Evolutionary conservation across 140 eudicot genomes (phyloP), one percentile per base, ranked within the genome.

Genomic region (Ambrosia hybrid): DNA sequence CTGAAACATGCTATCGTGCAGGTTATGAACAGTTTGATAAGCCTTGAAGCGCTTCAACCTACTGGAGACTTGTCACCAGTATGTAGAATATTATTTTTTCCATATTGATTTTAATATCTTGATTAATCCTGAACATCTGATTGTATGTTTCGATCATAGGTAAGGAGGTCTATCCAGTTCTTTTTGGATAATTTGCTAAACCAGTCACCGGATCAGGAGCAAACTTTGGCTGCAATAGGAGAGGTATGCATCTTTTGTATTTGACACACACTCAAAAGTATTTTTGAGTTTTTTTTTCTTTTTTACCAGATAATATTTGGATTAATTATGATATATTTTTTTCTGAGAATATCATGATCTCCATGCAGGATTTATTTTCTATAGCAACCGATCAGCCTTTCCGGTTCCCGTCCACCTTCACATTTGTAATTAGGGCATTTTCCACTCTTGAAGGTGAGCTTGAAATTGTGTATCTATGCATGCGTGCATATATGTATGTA

Each of bases 11-110:
- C 30, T 65, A 33, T 65, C 13, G 17, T 81, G 77, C 86, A 94
- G 99, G 99, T 94, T 72, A 88, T 94, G 89, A 78, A 78, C 68
- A 80, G 87, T 63, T 91, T 94, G 58, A 82, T 90, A 67, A 89
- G 91, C 79, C 99, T 94, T 73, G 96, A 86, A 83, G 99, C 96
- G 16, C 99, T 94, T 81, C 95, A 94, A 82, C 99, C 99, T 52
- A 94, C 99, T 17, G 99, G 99, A 77, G 99, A 94, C 79, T 33
- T 94, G 86, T 80, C 96, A 70, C 55, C 99, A 62, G 99, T 94
- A 86, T 72, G 97, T 68, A 49, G 46, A 57, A 12, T 53, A 57
- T 26, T 34, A 39, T 51, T 16, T 76, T 76, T 57, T 16, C 34
- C 49, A 12, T 76, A 26, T 58, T 3, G 9, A 64, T 64, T 69